Conservation (phyloP, 805 yeast species). For the Diddensiella santjacobensis region DNA sequence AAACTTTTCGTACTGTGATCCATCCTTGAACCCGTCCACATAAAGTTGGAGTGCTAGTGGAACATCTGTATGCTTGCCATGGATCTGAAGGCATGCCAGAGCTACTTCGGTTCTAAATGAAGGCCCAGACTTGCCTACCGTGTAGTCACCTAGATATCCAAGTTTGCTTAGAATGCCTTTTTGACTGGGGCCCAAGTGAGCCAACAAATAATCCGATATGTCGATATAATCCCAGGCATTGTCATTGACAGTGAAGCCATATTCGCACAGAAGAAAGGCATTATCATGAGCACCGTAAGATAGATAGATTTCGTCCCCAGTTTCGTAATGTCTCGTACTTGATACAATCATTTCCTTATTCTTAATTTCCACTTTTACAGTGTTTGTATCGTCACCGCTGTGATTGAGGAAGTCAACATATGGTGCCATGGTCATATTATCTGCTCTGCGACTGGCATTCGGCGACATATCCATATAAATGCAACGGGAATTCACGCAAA, state of each 20-base stretch:
- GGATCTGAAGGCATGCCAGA: slow-evolving; percentile 41
- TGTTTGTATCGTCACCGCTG: slow-evolving; percentile 30
- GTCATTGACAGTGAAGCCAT: slow-evolving; percentile 64
- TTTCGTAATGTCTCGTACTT: slow-evolving; percentile 35
- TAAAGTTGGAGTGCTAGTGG: slow-evolving; percentile 7
- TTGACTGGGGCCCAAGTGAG: slow-evolving; percentile 39
- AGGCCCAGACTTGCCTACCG: slow-evolving; percentile 47
- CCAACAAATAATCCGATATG: slow-evolving; percentile 43
- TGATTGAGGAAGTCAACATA: slow-evolving; percentile 87
- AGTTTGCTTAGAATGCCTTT: slow-evolving; percentile 43
- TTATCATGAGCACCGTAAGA: slow-evolving; percentile 89
- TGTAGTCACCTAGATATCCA: slow-evolving; percentile 73
- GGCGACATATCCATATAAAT: slow-evolving; percentile 54
- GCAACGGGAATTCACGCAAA: slow-evolving; percentile 88
- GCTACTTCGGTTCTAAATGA: slow-evolving; percentile 79
- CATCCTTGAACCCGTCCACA: slow-evolving; percentile 14
- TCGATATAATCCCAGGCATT: slow-evolving; percentile 74
- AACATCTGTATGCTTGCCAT: slow-evolving; percentile 3
- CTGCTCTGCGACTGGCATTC: slow-evolving; percentile 45
- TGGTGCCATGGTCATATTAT: slow-evolving; percentile 88
- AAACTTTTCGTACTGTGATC: slow-evolving; percentile 1
- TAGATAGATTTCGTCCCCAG: slow-evolving; percentile 59
- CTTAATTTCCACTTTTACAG: slow-evolving; percentile 36
- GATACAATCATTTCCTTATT: slow-evolving; percentile 51
- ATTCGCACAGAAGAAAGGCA: slow-evolving; percentile 76